Conservation (phyloP, 2,329 filamentous ascomycete genomes). For the Phyllosticta paracitricarpa region DNA sequence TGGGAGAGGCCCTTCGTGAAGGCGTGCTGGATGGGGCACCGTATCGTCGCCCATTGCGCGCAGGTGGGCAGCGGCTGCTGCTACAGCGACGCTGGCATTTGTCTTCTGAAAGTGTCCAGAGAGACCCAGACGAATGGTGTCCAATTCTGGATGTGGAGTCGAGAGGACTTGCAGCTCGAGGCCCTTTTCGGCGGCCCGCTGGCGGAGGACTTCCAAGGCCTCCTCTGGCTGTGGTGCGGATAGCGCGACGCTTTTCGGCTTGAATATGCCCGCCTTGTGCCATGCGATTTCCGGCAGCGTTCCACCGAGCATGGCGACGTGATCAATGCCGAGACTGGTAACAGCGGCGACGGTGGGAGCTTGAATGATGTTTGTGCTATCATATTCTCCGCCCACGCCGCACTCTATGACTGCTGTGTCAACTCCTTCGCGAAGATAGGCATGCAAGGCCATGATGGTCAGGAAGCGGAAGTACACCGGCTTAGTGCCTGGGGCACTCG, state of each 20-base stretch:
- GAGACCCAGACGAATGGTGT: slow-evolving; percentile 45
- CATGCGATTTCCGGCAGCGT: slow-evolving; percentile 77
- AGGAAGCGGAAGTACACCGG: slow-evolving; percentile 90
- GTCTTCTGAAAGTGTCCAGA: slow-evolving; percentile 53
- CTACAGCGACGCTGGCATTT: slow-evolving; percentile 52
- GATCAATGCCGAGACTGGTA: slow-evolving; percentile 75
- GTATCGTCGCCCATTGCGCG: slow-evolving; percentile 31
- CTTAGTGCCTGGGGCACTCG: slow-evolving; percentile 50
- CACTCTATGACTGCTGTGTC: slow-evolving; percentile 78
- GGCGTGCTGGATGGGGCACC: slow-evolving; percentile 28
- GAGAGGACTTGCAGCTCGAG: slow-evolving; percentile 38
- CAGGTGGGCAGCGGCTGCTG: slow-evolving; percentile 51
- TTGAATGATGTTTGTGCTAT: slow-evolving; percentile 77
- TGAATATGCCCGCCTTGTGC: slow-evolving; percentile 88
- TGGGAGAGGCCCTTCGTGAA: slow-evolving; percentile 40
- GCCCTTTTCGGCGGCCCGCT: slow-evolving; percentile 43
- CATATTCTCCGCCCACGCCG: slow-evolving; percentile 88
- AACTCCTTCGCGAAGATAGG: slow-evolving; percentile 67
- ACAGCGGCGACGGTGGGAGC: slow-evolving; percentile 63
- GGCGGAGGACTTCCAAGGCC: slow-evolving; percentile 46
- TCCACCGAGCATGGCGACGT: slow-evolving; percentile 67
- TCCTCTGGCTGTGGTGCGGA: slow-evolving; percentile 48
- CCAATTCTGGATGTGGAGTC: slow-evolving; percentile 37
- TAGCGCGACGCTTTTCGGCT: slow-evolving; percentile 52
- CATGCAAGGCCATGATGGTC: slow-evolving; percentile 78